Evolutionary conservation across 1,139 yeast genomes (phyloP).

Genomic region (Citeromyces siamensis): DNA sequence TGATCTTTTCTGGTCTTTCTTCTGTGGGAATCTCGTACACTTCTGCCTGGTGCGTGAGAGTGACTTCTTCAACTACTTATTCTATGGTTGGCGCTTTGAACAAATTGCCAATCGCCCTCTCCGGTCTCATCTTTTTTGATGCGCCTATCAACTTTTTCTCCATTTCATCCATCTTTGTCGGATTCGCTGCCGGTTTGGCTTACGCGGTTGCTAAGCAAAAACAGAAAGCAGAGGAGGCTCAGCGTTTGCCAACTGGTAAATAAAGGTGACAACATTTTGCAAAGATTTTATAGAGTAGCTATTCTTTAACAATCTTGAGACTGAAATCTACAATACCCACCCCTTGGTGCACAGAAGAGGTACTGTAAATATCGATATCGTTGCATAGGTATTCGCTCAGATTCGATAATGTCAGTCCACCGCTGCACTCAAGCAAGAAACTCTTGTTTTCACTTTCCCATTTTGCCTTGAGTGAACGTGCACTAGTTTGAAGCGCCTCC

Average conservation of each 20-base stretch:
- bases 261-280: not conserved
- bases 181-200: slow-evolving; percentile 89
- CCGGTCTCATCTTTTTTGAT: slow-evolving; percentile 88
- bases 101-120: slow-evolving; percentile 93
- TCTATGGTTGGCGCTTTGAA: slow-evolving; percentile 99
- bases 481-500: slow-evolving; percentile 51
- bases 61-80: slow-evolving; percentile 94
- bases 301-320: slow-evolving; percentile 41
- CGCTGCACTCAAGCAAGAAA: slow-evolving; percentile 80
- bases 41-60: slow-evolving; percentile 99
- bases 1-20: slow-evolving; percentile 87
- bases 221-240: slow-evolving; percentile 42
- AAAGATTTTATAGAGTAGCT: not conserved
- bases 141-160: slow-evolving; percentile 93
- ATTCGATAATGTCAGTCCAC: slow-evolving; percentile 72
- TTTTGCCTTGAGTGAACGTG: slow-evolving; percentile 42
- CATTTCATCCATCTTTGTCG: slow-evolving; percentile 79
- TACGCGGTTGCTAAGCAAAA: slow-evolving; percentile 86
- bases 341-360: slow-evolving; percentile 93
- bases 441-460: slow-evolving; percentile 37
- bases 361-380: slow-evolving; percentile 82
- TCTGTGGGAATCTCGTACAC: slow-evolving; percentile 97
- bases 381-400: slow-evolving; percentile 54
- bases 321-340: slow-evolving; percentile 72
- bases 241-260: slow-evolving; percentile 14